Evolutionary conservation across 495 filamentous ascomycete species (phyloP).

Genomic region (Hypoxylon crocopeplum): DNA sequence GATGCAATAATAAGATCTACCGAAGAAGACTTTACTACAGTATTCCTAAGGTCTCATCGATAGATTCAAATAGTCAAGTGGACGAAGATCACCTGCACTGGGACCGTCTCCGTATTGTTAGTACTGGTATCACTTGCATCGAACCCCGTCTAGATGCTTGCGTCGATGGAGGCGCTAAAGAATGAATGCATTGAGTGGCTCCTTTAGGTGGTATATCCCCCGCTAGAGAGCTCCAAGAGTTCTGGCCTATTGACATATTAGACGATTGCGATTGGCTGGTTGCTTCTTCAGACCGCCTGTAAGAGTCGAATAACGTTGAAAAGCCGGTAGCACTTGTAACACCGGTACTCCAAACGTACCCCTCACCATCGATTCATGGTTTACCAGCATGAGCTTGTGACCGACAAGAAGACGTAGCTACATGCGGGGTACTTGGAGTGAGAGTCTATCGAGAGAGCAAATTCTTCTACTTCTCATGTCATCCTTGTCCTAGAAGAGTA

Average conservation of each 20-base stretch:
- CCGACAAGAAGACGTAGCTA: slow-evolving; percentile 11
- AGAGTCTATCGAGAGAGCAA: neutral
- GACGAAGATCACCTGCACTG: too few relatives aligned
- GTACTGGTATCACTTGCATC: slow-evolving; percentile 28
- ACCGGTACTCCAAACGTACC: slow-evolving; percentile 23
- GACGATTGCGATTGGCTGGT: slow-evolving; percentile 17
- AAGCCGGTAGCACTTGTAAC: neutral
- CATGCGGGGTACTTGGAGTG: slow-evolving; percentile 27
- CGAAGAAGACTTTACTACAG: too few relatives aligned
- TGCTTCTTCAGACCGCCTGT: slow-evolving; percentile 10
- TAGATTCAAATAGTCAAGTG: too few relatives aligned
- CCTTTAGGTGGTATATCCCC: neutral
- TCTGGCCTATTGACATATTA: slow-evolving; percentile 20
- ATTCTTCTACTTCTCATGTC: neutral
- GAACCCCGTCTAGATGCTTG: slow-evolving; percentile 17
- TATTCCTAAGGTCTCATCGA: too few relatives aligned
- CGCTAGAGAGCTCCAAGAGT: slow-evolving; percentile 12
- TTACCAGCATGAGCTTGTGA: slow-evolving; percentile 19
- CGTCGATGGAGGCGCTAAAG: slow-evolving; percentile 25
- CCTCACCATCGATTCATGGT: slow-evolving; percentile 12
- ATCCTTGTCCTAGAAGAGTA: slow-evolving; percentile 24
- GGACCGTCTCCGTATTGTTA: neutral
- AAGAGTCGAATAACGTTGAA: neutral
- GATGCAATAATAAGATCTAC: too few relatives aligned
- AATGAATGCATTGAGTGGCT: slow-evolving; percentile 7